These are phyloP conservation scores for Bassia scoparia DNA, from an alignment of 148 eudicot genomes.

Conservation along the genomic window DNA sequence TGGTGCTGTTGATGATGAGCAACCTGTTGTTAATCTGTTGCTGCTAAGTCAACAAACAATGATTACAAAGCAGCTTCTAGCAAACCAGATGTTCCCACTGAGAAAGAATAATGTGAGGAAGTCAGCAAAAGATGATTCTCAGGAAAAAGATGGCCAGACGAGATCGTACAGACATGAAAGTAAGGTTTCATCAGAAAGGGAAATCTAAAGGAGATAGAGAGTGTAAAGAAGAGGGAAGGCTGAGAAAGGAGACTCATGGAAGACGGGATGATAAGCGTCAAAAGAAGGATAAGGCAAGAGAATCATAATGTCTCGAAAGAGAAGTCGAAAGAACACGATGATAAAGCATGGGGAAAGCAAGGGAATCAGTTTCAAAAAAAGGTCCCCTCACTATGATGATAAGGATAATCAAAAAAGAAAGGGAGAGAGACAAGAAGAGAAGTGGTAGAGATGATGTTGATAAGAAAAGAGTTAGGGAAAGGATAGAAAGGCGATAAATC, in stretches of 20 bases:
- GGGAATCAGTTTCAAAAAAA: slow-evolving; percentile 56
- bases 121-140: slow-evolving; percentile 37
- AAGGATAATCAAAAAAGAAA: slow-evolving; percentile 56
- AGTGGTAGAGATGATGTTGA: slow-evolving; percentile 47
- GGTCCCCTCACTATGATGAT: slow-evolving; percentile 42
- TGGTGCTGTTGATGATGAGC: slow-evolving; percentile 20
- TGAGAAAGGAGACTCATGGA: slow-evolving; percentile 41
- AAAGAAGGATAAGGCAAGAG: slow-evolving; percentile 43
- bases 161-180: slow-evolving; percentile 44
- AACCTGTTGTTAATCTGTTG: slow-evolving; percentile 21
- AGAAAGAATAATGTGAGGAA: slow-evolving; percentile 29
- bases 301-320: slow-evolving; percentile 50
- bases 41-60: slow-evolving; percentile 31
- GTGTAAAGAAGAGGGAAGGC: slow-evolving; percentile 37
- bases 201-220: slow-evolving; percentile 36
- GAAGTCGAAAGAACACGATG: slow-evolving; percentile 50
- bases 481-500: slow-evolving; percentile 62
- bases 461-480: slow-evolving; percentile 52
- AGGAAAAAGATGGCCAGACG: slow-evolving; percentile 40
- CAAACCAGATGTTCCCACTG: slow-evolving; percentile 37
- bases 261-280: slow-evolving; percentile 50
- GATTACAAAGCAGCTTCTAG: slow-evolving; percentile 24
- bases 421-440: slow-evolving; percentile 47
- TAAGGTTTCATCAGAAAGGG: slow-evolving; percentile 44
- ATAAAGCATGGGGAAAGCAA: slow-evolving; percentile 43